These are phyloP conservation scores for Tylopilus cervinicoccineus DNA, from an alignment of 768 basidiomycete genomes.

Conservation along the genomic window DNA sequence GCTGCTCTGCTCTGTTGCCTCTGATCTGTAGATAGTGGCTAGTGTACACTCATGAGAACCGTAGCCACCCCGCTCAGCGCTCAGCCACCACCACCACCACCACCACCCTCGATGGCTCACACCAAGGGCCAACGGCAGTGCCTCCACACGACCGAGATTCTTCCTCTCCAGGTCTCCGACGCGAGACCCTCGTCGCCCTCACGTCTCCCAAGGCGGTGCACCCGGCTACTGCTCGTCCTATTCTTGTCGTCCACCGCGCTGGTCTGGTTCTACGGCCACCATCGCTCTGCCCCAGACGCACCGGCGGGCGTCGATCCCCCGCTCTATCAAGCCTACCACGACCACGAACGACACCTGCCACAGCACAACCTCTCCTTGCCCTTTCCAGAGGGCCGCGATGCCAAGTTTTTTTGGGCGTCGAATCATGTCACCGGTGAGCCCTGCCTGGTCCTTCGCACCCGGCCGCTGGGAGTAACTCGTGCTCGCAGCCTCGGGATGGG, in stretches of 20 bases:
- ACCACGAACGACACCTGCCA: slow-evolving; percentile 41
- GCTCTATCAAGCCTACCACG: slow-evolving; percentile 41
- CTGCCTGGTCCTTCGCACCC: neutral
- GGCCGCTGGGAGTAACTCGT: neutral
- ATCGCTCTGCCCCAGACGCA: too few relatives aligned
- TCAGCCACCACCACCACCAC: too few relatives aligned
- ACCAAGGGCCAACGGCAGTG: slow-evolving; percentile 3
- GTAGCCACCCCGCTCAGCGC: too few relatives aligned
- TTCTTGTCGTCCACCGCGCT: slow-evolving; percentile 12
- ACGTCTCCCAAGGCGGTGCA: slow-evolving; percentile 4
- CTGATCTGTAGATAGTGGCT: too few relatives aligned
- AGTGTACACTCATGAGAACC: too few relatives aligned
- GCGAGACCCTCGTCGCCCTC: neutral
- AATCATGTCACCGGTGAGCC: slow-evolving; percentile 43
- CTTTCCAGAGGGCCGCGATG: slow-evolving; percentile 37
- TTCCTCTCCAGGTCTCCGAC: slow-evolving; percentile 17
- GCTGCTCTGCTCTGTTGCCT: too few relatives aligned
- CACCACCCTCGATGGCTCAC: slow-evolving; percentile 9
- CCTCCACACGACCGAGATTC: slow-evolving; percentile 6
- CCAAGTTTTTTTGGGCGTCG: slow-evolving; percentile 45
- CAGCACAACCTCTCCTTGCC: slow-evolving; percentile 41
- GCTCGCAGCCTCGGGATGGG: slow-evolving; percentile 50
- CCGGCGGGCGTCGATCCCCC: slow-evolving; percentile 34
- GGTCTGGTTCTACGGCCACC: slow-evolving; percentile 13
- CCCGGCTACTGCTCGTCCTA: slow-evolving; percentile 12